Evolutionary conservation across 345 rosid species (phyloP).

Genomic region (Eucalyptus pumila): DNA sequence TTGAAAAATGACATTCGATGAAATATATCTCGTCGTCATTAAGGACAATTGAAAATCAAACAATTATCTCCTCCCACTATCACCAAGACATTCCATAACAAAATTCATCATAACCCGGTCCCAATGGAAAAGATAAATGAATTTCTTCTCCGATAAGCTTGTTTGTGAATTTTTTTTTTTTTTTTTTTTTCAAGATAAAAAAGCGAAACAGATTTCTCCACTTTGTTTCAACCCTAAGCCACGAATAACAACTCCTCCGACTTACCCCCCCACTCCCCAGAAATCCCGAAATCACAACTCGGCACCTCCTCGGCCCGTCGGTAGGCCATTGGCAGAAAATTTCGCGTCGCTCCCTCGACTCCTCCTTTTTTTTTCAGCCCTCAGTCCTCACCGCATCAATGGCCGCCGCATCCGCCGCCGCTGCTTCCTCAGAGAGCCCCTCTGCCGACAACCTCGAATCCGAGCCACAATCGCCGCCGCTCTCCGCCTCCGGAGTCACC

Average conservation of each 20-base stretch:
- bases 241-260: not conserved
- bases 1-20: not conserved
- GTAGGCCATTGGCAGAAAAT: not conserved
- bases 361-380: not conserved
- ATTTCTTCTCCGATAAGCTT: not conserved
- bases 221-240: not conserved
- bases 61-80: not conserved
- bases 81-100: not conserved
- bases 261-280: not conserved
- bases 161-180: not conserved
- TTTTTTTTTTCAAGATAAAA: not conserved
- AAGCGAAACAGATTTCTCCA: not conserved
- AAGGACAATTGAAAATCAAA: not conserved
- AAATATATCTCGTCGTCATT: accelerated
- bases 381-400: not conserved
- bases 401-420: not conserved
- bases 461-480: not conserved
- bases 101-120: not conserved
- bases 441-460: not conserved
- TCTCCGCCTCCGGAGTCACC: not conserved
- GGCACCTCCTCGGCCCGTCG: not conserved
- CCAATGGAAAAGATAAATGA: not conserved
- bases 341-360: not conserved
- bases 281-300: not conserved
- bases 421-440: not conserved